Conservation (phyloP, 2,329 filamentous ascomycete genomes). For the Beauveria sp. region DNA sequence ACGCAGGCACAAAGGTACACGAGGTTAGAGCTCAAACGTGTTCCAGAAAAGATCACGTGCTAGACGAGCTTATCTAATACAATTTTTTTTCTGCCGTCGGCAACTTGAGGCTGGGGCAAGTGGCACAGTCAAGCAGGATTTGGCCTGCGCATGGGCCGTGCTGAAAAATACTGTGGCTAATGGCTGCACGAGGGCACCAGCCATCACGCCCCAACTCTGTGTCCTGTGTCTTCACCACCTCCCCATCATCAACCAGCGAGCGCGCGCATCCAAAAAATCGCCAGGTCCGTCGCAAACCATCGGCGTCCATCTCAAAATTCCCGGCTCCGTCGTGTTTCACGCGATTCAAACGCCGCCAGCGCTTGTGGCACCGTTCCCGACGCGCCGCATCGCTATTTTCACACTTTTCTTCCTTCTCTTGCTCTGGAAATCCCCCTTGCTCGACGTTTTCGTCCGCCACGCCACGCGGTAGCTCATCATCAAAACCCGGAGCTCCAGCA, state of each 20-base stretch:
- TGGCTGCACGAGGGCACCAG: slow-evolving; percentile 33
- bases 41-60: slow-evolving; percentile 5
- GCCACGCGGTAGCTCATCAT: slow-evolving; percentile 14
- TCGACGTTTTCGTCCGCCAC: slow-evolving; percentile 14
- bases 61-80: slow-evolving; percentile 9
- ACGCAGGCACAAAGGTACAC: neutral
- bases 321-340: slow-evolving; percentile 45
- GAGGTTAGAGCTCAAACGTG: neutral
- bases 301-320: slow-evolving; percentile 47
- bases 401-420: slow-evolving; percentile 35
- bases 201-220: slow-evolving; percentile 43
- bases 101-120: neutral
- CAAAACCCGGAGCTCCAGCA: slow-evolving; percentile 2
- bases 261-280: slow-evolving; percentile 55
- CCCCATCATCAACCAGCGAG: slow-evolving; percentile 43
- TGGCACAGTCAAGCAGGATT: neutral
- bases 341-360: slow-evolving; percentile 43
- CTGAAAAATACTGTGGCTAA: slow-evolving; percentile 35
- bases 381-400: slow-evolving; percentile 32
- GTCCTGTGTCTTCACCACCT: slow-evolving; percentile 44
- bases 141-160: slow-evolving; percentile 25
- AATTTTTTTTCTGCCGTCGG: neutral
- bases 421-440: slow-evolving; percentile 20
- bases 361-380: slow-evolving; percentile 33
- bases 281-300: slow-evolving; percentile 52